Evolutionary conservation across 2,329 filamentous ascomycete species (phyloP), one percentile per base, ranked within the genome.

Genomic region (Ceratocystis huliohia): DNA sequence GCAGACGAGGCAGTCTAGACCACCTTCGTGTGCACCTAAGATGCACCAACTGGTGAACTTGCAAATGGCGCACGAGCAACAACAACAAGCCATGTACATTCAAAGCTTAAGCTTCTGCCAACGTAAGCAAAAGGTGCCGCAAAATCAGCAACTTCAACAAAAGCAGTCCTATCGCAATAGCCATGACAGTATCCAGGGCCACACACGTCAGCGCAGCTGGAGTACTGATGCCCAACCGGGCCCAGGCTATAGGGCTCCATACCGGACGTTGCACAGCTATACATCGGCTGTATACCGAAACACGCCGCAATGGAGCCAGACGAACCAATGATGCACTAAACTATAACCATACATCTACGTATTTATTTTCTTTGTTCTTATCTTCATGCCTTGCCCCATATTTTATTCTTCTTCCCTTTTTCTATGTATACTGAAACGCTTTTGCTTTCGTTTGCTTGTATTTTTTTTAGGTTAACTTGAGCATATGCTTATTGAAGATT

Each of bases 231-330:
- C 68, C 28, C 71, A 37, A 15, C 65, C 45, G n/a, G 61, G 62
- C 10, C 30, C 53, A 5, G 67, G 64, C n/a, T 53, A 37, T 69
- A 68, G 44, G 61, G 70, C 73, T 13, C 80, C 79, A 7, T 84
- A 80, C 68, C 79, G 81, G 1, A 75, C 84, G 10, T 74, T 84
- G 7, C 82, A 84, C 73, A 84, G 81, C 73, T 83, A 84, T 70
- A 82, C 83, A 71, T 82, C 82, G 3, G 81, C 82, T 4, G 80
- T 82, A 5, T 84, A 84, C 70, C 77, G 77, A 33, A 77, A 80
- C 45, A 78, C 75, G 2, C 82, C 81, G 0, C 82, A 84, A n/a
- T 83, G 81, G 81, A 78, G 80, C n/a, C 82, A 69, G 50, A 46
- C 5, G 15, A 53, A 25, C 17, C 17, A 50, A 22, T 61, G 33